A percentile compares a stretch with the other conserved stretches of the same genome.
Conservation (phyloP, 371 early-diverging fungal species). For the Syncephalastrum racemosum region DNA sequence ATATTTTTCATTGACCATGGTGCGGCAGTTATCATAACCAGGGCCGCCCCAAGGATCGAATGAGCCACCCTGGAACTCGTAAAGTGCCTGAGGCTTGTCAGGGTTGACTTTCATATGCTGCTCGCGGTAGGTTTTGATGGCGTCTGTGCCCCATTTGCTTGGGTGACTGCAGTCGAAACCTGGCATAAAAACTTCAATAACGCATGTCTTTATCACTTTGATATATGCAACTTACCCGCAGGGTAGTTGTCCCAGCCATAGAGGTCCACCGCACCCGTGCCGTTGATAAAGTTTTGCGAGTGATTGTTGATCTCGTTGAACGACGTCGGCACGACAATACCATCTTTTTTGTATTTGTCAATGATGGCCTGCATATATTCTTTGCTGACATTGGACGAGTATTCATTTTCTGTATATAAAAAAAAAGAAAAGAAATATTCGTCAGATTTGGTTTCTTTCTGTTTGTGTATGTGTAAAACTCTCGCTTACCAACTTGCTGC, state of each 20-base stretch:
- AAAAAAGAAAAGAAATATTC: neutral
- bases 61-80: slow-evolving; percentile 19
- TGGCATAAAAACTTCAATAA: no score
- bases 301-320: slow-evolving; percentile 8
- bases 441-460: neutral
- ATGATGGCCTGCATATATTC: slow-evolving; percentile 11
- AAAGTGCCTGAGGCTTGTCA: slow-evolving; percentile 13
- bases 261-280: slow-evolving; percentile 8
- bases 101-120: slow-evolving; percentile 7
- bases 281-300: neutral
- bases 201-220: no score
- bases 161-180: slow-evolving; percentile 17
- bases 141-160: slow-evolving; percentile 8
- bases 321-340: slow-evolving; percentile 11
- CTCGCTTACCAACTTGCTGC: slow-evolving; percentile 11
- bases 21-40: slow-evolving; percentile 9
- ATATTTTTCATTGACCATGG: slow-evolving; percentile 14
- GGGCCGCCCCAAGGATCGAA: slow-evolving; percentile 17
- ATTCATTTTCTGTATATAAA: slow-evolving; percentile 12
- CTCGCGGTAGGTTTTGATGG: slow-evolving; percentile 1
- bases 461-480: no score
- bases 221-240: neutral
- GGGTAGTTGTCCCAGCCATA: slow-evolving; percentile 18
- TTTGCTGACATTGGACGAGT: slow-evolving; percentile 6
- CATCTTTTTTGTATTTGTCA: slow-evolving; percentile 10